A percentile compares a stretch with the other conserved stretches of the same genome.
Evolutionary conservation across 768 basidiomycete species (phyloP).

Genomic region (Calocybe indica): DNA sequence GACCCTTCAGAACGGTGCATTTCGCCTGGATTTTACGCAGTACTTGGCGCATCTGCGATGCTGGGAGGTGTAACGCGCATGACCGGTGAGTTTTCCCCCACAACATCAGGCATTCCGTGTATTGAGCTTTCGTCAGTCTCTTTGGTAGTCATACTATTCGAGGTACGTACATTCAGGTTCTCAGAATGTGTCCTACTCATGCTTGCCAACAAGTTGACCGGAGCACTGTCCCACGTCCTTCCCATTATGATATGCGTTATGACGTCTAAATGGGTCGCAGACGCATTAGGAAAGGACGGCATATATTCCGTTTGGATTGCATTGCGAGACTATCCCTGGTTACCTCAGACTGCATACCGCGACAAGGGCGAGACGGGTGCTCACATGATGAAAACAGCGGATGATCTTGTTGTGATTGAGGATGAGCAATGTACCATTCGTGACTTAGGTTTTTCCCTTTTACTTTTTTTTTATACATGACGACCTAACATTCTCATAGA

Average conservation of each 20-base stretch:
- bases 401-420: constrained; percentile 44
- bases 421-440: constrained; percentile 40
- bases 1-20: constrained; percentile 64
- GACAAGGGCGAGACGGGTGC: constrained; percentile 61
- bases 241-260: constrained; percentile 80
- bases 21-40: constrained; percentile 72
- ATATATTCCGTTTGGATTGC: constrained; percentile 73
- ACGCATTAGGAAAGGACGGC: constrained; percentile 62
- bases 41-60: constrained; percentile 74
- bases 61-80: constrained; percentile 71
- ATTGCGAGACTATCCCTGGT: constrained; percentile 65
- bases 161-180: constrained; percentile 29
- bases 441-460: constrained; percentile 35
- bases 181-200: constrained; percentile 1
- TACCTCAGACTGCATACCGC: constrained; percentile 57
- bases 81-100: constrained; percentile 51
- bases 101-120: neutral
- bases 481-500: constrained; percentile 17
- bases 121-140: constrained; percentile 42
- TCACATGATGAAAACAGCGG: constrained; percentile 50
- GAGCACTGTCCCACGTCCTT: constrained; percentile 73
- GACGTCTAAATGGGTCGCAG: constrained; percentile 73
- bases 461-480: neutral
- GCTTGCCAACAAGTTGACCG: constrained; percentile 47
- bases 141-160: constrained; percentile 71